These are phyloP conservation scores for Alternaria longipes DNA, from an alignment of 2,329 filamentous ascomycete genomes.

Conservation along the genomic window DNA sequence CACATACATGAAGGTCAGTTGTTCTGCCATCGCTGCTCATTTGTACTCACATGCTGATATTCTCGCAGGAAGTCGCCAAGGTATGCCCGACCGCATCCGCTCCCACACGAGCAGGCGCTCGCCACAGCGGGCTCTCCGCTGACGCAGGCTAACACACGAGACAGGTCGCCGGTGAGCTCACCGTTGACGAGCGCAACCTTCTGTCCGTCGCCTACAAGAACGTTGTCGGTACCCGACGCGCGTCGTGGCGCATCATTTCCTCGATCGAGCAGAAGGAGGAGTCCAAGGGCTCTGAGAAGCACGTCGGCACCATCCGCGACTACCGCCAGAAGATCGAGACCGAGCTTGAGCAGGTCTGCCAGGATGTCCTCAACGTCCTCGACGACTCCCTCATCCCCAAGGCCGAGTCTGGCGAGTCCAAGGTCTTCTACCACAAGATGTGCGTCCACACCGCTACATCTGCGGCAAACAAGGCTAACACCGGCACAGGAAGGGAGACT, in stretches of 20 bases:
- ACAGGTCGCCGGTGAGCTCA: conserved; percentile 72
- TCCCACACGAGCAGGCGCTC: conserved; percentile 32
- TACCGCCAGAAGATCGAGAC: conserved; percentile 99
- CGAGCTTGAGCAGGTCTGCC: conserved; percentile 97
- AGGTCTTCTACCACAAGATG: conserved; percentile 99
- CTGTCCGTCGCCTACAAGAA: conserved; percentile 99
- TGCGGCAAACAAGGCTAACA: conserved; percentile 26
- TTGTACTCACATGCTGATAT: conserved; percentile 45
- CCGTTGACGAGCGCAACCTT: conserved; percentile 82
- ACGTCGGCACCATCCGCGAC: conserved; percentile 91
- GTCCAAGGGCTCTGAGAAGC: conserved; percentile 96
- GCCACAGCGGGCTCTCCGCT: conserved; percentile 20
- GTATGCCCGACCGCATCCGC: conserved; percentile 57
- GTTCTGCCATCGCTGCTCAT: conserved; percentile 1
- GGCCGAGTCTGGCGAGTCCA: conserved; percentile 95
- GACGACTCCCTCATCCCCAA: conserved; percentile 94
- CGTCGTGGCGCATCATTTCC: conserved; percentile 99
- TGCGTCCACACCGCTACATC: conserved; percentile 60
- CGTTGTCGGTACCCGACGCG: conserved; percentile 96
- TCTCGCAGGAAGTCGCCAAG: conserved; percentile 87
- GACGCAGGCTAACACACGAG: conserved; percentile 30
- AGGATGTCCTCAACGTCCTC: conserved; percentile 95
- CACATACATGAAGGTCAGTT: conserved; percentile 91
- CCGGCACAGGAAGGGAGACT: conserved; percentile 85
- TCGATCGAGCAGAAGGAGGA: conserved; percentile 99